phyloP scores from a whole-genome alignment of 108 stramenopile species.

The Pelagomonas calceolata region DNA sequence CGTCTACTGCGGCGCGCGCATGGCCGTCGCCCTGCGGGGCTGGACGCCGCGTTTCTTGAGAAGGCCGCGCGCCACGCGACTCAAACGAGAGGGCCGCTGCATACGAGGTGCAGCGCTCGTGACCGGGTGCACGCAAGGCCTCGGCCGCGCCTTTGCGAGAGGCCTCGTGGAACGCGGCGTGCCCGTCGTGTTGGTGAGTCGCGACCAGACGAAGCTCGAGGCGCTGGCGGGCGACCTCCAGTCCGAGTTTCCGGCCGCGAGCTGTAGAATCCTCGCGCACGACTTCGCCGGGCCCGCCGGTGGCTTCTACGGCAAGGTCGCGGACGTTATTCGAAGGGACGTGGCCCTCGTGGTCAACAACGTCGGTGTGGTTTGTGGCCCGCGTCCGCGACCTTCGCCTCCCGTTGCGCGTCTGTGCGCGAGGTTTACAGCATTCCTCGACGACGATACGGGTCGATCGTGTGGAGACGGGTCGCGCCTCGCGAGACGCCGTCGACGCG shows the following conservation, averaged over 20 bases:
- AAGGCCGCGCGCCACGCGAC: too few species aligned
- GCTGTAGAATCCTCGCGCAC: too few species aligned
- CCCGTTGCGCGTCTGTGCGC: too few species aligned
- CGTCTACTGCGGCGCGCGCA: neutral
- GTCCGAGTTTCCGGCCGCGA: neutral
- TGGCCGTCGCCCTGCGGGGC: too few species aligned
- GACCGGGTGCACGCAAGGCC: neutral
- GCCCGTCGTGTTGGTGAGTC: neutral
- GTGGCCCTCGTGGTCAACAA: constrained; percentile 1
- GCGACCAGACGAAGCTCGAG: neutral
- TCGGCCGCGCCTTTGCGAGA: neutral
- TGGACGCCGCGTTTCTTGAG: too few species aligned
- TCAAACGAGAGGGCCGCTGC: neutral
- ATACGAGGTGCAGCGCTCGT: neutral
- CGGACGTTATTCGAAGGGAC: too few species aligned
- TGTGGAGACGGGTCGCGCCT: too few species aligned
- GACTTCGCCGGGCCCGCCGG: neutral
- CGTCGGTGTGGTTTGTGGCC: neutral
- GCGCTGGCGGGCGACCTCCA: neutral
- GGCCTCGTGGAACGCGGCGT: neutral
- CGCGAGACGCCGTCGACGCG: too few species aligned
- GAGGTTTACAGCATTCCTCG: too few species aligned
- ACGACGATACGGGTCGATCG: too few species aligned
- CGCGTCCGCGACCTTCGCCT: too few species aligned
- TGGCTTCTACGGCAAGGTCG: too few species aligned